These are phyloP conservation scores for Xylaria sp. DNA, from an alignment of 2,329 filamentous ascomycete genomes.

Conservation along the genomic window DNA sequence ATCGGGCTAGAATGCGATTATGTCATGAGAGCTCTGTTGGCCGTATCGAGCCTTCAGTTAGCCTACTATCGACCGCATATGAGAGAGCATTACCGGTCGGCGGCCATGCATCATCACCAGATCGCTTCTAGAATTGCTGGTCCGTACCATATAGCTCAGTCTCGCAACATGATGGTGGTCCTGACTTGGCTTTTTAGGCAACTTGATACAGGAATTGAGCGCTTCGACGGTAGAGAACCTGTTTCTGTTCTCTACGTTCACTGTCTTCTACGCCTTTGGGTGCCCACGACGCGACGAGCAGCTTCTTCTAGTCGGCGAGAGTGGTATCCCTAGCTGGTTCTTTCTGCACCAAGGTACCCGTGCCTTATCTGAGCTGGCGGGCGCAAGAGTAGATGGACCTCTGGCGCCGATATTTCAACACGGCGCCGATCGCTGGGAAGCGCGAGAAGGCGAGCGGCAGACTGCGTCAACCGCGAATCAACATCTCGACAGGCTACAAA, in stretches of 20 bases:
- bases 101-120: conserved; percentile 43
- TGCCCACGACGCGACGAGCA: conserved; percentile 20
- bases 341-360: conserved; percentile 26
- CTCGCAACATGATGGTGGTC: neutral
- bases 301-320: conserved; percentile 22
- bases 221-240: conserved; percentile 13
- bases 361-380: conserved; percentile 12
- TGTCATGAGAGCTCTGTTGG: conserved; percentile 47
- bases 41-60: conserved; percentile 47
- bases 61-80: conserved; percentile 39
- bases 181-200: neutral
- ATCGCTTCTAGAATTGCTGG: conserved; percentile 17
- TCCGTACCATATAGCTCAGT: neutral
- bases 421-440: conserved; percentile 12
- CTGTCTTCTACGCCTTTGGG: conserved; percentile 27
- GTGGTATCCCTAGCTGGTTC: conserved; percentile 37
- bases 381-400: neutral
- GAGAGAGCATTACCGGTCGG: conserved; percentile 39
- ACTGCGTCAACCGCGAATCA: neutral
- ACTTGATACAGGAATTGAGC: neutral
- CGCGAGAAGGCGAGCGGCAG: neutral
- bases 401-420: conserved; percentile 21
- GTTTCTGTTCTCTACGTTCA: conserved; percentile 28
- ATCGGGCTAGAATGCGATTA: conserved; percentile 46
- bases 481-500: conserved; percentile 6